Evolutionary conservation across 306 rosid genomes (phyloP).

Genomic region (Albizia julibrissin): DNA sequence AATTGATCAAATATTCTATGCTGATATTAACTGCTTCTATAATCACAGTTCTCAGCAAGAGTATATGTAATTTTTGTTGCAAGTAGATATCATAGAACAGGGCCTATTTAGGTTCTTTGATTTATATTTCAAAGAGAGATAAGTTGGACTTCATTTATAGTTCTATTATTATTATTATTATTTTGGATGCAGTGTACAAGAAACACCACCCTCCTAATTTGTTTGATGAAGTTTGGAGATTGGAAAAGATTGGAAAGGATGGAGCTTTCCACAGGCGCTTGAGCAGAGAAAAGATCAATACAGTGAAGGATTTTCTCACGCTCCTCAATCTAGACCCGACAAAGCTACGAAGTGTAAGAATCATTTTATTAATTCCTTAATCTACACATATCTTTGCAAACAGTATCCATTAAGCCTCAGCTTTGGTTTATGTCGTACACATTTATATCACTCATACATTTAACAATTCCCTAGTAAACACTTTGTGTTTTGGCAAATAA

Average conservation of each 20-base stretch:
- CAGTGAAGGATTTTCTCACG: slow-evolving; percentile 86
- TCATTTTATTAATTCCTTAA: slow-evolving; percentile 26
- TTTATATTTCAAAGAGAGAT: slow-evolving; percentile 20
- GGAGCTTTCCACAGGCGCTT: slow-evolving; percentile 97
- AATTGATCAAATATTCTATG: background rate
- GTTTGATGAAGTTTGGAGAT: slow-evolving; percentile 94
- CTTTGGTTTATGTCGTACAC: background rate
- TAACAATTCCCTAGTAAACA: background rate
- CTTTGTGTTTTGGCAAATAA: slow-evolving; percentile 19
- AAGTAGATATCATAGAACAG: slow-evolving; percentile 8
- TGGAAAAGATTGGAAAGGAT: slow-evolving; percentile 95
- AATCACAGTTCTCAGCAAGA: background rate
- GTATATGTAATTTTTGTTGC: background rate
- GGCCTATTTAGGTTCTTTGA: slow-evolving; percentile 19
- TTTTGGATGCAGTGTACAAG: slow-evolving; percentile 77
- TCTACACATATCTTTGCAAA: background rate
- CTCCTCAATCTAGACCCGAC: slow-evolving; percentile 72
- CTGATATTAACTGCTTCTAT: slow-evolving; percentile 15
- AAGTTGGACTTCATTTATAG: slow-evolving; percentile 21
- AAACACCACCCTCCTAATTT: slow-evolving; percentile 96
- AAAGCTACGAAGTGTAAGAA: slow-evolving; percentile 80
- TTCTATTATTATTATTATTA: slow-evolving; percentile 32
- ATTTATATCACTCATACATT: background rate
- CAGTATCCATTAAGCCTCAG: background rate
- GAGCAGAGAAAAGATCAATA: slow-evolving; percentile 63